Evolutionary conservation across 1,139 yeast species (phyloP), one percentile per base, ranked within the genome.

Genomic region (Kurtzmaniella quercitrusa): DNA sequence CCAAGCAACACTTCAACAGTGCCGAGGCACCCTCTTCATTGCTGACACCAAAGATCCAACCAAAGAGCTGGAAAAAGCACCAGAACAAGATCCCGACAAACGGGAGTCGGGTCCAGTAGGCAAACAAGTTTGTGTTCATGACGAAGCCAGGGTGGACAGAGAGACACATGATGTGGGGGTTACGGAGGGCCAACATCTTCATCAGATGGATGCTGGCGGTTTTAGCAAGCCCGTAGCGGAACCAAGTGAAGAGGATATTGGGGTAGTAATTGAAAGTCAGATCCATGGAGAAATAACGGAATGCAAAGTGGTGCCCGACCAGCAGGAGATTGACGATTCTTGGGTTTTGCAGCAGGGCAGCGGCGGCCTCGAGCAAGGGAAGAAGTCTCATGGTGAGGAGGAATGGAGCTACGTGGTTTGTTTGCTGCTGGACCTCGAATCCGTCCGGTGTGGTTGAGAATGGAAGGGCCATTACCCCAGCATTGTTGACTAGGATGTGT

Each of bases 101-200:
- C 0, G 95, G 95, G n/a, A 84, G 65, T 47, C 88, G 65, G 2
- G 93, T 84, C 81, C 90, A 84, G 60, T 84, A 85, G 37, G 85
- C 69, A 57, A 85, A 83, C 41, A 85, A 60, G 51, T 83, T 83
- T 3, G 96, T 83, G 55, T 82, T 82, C 83, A 86, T 81, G 12
- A 87, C 88, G 48, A 87, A 75, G 0, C 97, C 97, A 0, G 96
- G 96, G 56, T 88, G 94, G 1, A 88, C 88, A 1, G 90, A 76
- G 40, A 80, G 60, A 46, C 83, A 79, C 31, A 82, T 60, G 8
- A 89, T 70, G 29, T 78, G 71, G 0, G 95, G 95, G 58, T 85
- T 75, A 48, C 82, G 73, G 41, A 78, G 67, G 0, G 93, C 79
- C 34, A 89, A 60, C 63, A 82, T 73, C 53, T 81, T 81, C 55